Percentiles rank a stretch among this genome's conserved stretches.
Evolutionary conservation across 2,329 filamentous ascomycete genomes (phyloP).

Genomic region (Xylariaceae sp.): DNA sequence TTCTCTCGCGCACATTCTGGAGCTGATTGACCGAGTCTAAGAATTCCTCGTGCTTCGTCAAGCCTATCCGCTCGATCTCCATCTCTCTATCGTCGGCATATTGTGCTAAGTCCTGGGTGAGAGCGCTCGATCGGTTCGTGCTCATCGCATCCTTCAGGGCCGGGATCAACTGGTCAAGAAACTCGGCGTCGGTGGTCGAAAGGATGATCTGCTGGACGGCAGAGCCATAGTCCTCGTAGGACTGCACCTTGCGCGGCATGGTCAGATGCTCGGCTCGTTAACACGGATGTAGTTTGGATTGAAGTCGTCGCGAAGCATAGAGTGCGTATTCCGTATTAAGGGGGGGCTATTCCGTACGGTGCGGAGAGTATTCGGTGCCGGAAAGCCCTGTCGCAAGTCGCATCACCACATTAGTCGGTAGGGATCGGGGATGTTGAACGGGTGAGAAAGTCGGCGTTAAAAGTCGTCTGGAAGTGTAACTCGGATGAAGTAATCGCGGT

Average conservation of each 20-base stretch:
- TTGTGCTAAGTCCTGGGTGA: slow-evolving; percentile 72
- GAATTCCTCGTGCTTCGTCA: slow-evolving; percentile 96
- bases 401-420: slow-evolving; percentile 1
- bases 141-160: slow-evolving; percentile 85
- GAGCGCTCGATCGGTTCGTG: slow-evolving; percentile 63
- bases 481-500: background rate
- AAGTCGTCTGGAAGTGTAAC: background rate
- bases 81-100: slow-evolving; percentile 82
- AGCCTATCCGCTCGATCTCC: slow-evolving; percentile 90
- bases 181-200: slow-evolving; percentile 85
- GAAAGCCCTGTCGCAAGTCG: background rate
- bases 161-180: slow-evolving; percentile 91
- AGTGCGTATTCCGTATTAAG: too few species aligned
- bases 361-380: background rate
- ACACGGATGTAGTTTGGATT: background rate
- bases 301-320: background rate
- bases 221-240: slow-evolving; percentile 34
- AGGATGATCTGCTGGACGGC: slow-evolving; percentile 70
- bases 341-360: too few species aligned
- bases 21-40: slow-evolving; percentile 89
- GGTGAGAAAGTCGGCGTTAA: background rate
- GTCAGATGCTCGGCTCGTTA: background rate
- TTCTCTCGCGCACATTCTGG: slow-evolving; percentile 86
- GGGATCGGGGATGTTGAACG: background rate
- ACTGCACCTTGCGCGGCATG: slow-evolving; percentile 32